phyloP scores from a whole-genome alignment of 441 rosid genomes.

The Syzygium syzygioides region DNA sequence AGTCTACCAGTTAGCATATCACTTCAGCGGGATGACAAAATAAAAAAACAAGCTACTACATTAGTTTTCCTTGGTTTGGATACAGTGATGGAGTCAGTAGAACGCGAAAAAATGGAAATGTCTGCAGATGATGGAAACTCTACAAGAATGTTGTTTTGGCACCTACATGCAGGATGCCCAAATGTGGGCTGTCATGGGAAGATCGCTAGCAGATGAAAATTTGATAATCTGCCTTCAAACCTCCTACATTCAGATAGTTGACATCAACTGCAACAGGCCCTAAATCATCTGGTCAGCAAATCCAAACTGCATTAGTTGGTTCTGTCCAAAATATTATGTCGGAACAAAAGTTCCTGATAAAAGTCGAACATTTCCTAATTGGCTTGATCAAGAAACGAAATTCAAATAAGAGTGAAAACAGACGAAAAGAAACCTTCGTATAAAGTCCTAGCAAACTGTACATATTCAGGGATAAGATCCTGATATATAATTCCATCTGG shows the following conservation, averaged over 20 bases:
- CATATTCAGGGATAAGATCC: conserved; percentile 79
- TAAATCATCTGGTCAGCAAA: conserved; percentile 49
- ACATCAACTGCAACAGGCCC: conserved; percentile 67
- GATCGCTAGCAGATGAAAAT: conserved; percentile 57
- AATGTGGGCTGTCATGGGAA: neutral
- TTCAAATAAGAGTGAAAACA: neutral
- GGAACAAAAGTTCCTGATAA: neutral
- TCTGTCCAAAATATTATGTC: neutral
- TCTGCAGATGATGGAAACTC: neutral
- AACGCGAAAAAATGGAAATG: neutral
- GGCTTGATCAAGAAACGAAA: neutral
- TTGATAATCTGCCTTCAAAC: conserved; percentile 35
- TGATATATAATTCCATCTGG: conserved; percentile 75
- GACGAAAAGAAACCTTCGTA: conserved; percentile 55
- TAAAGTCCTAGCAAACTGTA: conserved; percentile 55
- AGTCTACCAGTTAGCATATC: neutral
- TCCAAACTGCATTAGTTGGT: neutral
- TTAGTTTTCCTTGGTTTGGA: neutral
- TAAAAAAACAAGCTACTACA: rapidly evolving
- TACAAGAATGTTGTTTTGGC: neutral
- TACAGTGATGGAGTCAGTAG: neutral
- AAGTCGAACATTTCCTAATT: neutral
- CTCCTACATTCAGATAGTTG: conserved; percentile 79
- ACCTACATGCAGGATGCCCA: neutral
- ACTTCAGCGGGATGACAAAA: rapidly evolving